Evolutionary conservation across 352 stramenopile genomes (phyloP).

Genomic region (Pilasporangium apinafurcum): DNA sequence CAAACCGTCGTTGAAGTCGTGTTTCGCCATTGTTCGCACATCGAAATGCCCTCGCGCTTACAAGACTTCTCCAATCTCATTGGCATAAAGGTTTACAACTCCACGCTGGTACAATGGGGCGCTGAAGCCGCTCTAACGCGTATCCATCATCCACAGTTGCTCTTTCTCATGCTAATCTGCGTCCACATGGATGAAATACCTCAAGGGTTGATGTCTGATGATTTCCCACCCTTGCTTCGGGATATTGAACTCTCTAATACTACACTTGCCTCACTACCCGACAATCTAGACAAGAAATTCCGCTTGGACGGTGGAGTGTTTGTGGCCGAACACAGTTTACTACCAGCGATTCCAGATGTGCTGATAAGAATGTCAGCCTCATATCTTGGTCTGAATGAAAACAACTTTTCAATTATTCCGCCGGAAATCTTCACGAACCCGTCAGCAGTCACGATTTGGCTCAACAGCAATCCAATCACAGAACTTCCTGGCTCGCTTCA

Average conservation of each 20-base stretch:
- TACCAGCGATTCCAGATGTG: too few species aligned
- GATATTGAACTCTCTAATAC: conserved; percentile 35
- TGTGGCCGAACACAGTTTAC: too few species aligned
- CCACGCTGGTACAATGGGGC: conserved; percentile 20
- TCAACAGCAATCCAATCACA: conserved; percentile 14
- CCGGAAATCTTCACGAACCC: conserved; percentile 6
- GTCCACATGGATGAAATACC: conserved; percentile 33
- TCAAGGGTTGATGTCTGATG: conserved; percentile 15
- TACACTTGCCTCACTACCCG: conserved; percentile 23
- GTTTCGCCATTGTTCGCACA: conserved; percentile 24
- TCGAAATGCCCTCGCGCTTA: conserved; percentile 21
- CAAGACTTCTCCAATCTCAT: conserved; percentile 20
- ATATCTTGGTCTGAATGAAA: conserved; percentile 17
- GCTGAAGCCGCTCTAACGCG: conserved; percentile 16
- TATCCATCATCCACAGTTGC: conserved; percentile 15
- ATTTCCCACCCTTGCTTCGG: conserved; percentile 20
- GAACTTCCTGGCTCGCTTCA: conserved; percentile 6
- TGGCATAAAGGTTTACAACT: conserved; percentile 36
- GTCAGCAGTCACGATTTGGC: conserved; percentile 5
- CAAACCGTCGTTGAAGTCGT: conserved; percentile 14
- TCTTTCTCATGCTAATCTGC: conserved; percentile 18
- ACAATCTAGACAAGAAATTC: conserved; percentile 25
- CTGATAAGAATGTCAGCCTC: too few species aligned
- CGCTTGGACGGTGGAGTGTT: not conserved
- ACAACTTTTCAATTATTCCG: conserved; percentile 6